phyloP scores from a whole-genome alignment of 176 grass and related monocot genomes.

The Paspalum vaginatum region DNA sequence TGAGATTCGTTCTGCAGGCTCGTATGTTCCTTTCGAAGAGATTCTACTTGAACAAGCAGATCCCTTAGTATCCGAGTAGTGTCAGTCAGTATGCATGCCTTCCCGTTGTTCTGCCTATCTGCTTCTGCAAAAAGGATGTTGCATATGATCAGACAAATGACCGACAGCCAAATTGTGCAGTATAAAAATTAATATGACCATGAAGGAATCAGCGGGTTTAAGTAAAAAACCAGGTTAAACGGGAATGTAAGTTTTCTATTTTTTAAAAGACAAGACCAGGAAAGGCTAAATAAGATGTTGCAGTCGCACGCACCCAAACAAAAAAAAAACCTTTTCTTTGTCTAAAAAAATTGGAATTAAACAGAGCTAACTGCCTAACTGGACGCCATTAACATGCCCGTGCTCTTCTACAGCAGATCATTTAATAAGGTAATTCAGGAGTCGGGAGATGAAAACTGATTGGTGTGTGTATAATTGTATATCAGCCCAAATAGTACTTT shows the following conservation, averaged over 20 bases:
- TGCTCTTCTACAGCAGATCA: neutral
- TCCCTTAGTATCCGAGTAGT: conserved; percentile 67
- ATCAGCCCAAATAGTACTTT: neutral
- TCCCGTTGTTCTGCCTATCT: conserved; percentile 78
- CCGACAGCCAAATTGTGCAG: neutral
- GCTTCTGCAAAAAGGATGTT: conserved; percentile 61
- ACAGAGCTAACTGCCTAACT: neutral
- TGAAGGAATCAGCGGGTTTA: neutral
- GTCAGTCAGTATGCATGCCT: conserved; percentile 75
- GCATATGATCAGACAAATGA: conserved; percentile 24
- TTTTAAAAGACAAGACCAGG: neutral
- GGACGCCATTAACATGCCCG: neutral
- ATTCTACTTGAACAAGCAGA: conserved; percentile 68
- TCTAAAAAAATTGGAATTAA: neutral
- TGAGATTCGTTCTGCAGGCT: conserved; percentile 78
- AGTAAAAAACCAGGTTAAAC: neutral
- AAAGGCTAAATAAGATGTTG: neutral
- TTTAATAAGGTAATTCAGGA: neutral
- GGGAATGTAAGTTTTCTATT: neutral
- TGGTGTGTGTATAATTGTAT: neutral
- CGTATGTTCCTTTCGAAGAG: conserved; percentile 64
- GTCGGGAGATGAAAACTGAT: neutral
- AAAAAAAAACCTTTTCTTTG: neutral
- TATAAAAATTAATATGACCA: neutral
- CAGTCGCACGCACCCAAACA: too few relatives aligned